These are phyloP conservation scores for Phytophthora hibernalis DNA, from an alignment of 352 stramenopile genomes.

Conservation along the genomic window DNA sequence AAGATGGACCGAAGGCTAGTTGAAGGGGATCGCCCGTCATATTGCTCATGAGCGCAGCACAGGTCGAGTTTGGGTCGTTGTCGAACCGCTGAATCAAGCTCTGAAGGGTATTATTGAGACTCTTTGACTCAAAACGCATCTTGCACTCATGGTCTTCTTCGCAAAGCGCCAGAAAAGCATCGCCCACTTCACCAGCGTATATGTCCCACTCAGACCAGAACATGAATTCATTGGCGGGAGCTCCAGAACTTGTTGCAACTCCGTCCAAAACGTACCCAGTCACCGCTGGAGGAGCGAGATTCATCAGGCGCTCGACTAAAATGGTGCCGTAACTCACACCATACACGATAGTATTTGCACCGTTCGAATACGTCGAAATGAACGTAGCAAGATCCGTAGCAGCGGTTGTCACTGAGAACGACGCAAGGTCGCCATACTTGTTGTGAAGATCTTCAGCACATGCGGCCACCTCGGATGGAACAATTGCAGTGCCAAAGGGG, in stretches of 20 bases:
- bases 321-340: constrained; percentile 66
- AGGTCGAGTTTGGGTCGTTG: no score
- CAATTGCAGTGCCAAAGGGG: no score
- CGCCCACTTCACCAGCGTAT: constrained; percentile 44
- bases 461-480: no score
- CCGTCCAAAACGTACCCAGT: constrained; percentile 56
- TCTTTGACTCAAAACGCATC: no score
- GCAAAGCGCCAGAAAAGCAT: no score
- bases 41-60: constrained; percentile 7
- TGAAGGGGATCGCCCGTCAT: constrained; percentile 22
- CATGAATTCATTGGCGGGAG: constrained; percentile 11
- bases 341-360: constrained; percentile 42
- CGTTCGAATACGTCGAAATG: constrained; percentile 29
- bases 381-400: no score
- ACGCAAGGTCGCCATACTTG: no score
- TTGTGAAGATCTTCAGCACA: no score
- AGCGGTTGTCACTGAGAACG: no score
- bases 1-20: constrained; percentile 23
- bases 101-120: no score
- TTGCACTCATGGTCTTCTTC: no score
- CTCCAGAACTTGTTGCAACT: constrained; percentile 14
- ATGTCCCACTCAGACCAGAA: constrained; percentile 48
- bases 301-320: constrained; percentile 55
- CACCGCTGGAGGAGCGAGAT: constrained; percentile 41
- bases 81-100: no score